Conservation (phyloP, 2,329 filamentous ascomycete genomes). For the Nemania sp. region DNA sequence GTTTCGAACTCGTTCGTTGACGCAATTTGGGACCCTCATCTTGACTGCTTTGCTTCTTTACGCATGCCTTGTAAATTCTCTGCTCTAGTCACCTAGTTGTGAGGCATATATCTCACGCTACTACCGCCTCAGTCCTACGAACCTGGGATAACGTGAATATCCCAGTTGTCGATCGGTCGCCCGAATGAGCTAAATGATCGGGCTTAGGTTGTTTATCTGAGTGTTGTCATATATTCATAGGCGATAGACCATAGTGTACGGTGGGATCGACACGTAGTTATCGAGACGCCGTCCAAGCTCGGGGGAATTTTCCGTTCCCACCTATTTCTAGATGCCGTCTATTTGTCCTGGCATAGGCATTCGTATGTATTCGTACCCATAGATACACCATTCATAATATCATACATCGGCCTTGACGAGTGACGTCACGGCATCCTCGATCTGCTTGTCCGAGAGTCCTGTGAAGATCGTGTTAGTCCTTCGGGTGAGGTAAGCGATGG, state of each 20-base stretch:
- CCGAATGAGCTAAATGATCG: no score
- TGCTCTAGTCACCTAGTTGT: no score
- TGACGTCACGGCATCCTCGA: conserved; percentile 61
- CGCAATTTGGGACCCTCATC: no score
- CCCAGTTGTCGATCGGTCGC: no score
- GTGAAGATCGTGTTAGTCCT: neutral
- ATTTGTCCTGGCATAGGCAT: conserved; percentile 4
- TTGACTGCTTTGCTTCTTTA: no score
- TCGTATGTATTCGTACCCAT: conserved; percentile 5
- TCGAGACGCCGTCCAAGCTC: neutral
- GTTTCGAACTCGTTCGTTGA: no score
- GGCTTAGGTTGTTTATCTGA: no score
- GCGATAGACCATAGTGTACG: neutral
- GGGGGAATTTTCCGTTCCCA: neutral
- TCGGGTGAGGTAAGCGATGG: neutral
- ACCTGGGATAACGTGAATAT: no score
- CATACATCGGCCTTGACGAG: conserved; percentile 53
- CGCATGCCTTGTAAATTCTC: no score
- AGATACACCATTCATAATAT: conserved; percentile 27
- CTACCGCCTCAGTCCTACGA: no score
- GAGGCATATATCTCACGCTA: no score
- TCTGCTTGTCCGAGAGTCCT: conserved; percentile 63
- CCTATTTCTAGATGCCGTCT: conserved; percentile 12
- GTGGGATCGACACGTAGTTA: neutral
- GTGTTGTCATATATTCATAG: neutral